Conservation (phyloP, 371 early-diverging fungal species). For the Synchytrium microbalum region DNA sequence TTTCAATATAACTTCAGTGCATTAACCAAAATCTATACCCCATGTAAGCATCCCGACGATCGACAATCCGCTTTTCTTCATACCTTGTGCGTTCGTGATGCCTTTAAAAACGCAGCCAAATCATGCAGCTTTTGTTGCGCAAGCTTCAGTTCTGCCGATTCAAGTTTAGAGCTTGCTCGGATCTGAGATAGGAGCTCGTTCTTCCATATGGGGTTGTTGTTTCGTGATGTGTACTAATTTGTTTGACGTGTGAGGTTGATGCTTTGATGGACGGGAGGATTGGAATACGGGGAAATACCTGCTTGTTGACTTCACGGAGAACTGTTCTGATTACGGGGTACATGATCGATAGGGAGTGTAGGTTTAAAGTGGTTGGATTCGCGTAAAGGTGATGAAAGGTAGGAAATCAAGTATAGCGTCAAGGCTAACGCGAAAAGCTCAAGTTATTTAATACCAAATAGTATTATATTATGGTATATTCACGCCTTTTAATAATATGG, state of each 20-base stretch:
- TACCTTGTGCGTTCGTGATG: background rate
- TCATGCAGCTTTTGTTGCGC: background rate
- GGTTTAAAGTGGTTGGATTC: too few species aligned
- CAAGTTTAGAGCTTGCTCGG: too few species aligned
- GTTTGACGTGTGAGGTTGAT: background rate
- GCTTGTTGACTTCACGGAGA: background rate
- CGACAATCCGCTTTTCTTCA: background rate
- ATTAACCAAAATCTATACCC: too few species aligned
- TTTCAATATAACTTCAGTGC: too few species aligned
- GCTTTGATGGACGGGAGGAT: background rate
- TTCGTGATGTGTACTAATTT: background rate
- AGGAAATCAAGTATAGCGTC: too few species aligned
- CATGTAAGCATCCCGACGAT: constrained; percentile 1
- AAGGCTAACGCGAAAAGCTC: too few species aligned
- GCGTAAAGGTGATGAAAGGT: too few species aligned
- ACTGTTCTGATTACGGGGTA: background rate
- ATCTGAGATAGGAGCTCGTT: background rate
- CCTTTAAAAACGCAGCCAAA: background rate
- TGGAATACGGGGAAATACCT: background rate
- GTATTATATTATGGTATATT: too few species aligned
- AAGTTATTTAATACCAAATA: too few species aligned
- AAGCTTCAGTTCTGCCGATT: background rate
- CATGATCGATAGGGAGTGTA: too few species aligned
- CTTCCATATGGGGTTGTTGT: background rate
- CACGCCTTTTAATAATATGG: too few species aligned